Conservation (phyloP, 139 green algal species). For the Helicosporidium sp. region DNA sequence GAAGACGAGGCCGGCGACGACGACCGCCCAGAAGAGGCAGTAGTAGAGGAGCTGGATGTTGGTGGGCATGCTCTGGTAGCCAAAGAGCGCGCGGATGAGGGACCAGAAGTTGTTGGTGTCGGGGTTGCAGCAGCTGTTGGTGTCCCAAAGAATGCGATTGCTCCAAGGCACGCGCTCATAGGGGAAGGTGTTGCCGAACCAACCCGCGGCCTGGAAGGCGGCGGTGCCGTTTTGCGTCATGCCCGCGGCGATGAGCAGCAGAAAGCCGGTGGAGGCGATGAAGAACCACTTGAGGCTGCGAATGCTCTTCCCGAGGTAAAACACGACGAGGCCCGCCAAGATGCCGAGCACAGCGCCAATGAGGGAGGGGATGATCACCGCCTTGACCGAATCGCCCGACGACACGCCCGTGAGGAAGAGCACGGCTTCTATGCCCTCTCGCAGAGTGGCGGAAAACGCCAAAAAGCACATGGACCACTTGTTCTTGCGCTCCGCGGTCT, state of each 20-base stretch:
- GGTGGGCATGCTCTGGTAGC: constrained; percentile 20
- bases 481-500: constrained; percentile 1
- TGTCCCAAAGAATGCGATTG: constrained; percentile 26
- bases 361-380: constrained; percentile 22
- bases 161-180: constrained; percentile 14
- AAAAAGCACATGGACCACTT: constrained; percentile 24
- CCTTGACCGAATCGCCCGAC: constrained; percentile 5
- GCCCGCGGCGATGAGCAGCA: constrained; percentile 30
- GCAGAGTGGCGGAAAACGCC: constrained; percentile 19
- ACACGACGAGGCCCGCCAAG: constrained; percentile 16
- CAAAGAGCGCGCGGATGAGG: constrained; percentile 28
- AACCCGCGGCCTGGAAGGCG: constrained; percentile 13
- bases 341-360: constrained; percentile 25
- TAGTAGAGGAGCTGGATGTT: constrained; percentile 17
- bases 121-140: constrained; percentile 18
- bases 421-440: constrained; percentile 31
- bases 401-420: constrained; percentile 30
- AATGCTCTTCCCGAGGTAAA: constrained; percentile 27
- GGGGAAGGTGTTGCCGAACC: constrained; percentile 22
- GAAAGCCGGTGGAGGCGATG: constrained; percentile 16
- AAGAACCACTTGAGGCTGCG: constrained; percentile 34
- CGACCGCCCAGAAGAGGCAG: constrained; percentile 16
- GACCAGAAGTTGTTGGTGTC: constrained; percentile 23
- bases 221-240: constrained; percentile 9
- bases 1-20: constrained; percentile 2